These are phyloP conservation scores for Podaxis sp. DNA, from an alignment of 768 basidiomycete genomes.

Conservation along the genomic window DNA sequence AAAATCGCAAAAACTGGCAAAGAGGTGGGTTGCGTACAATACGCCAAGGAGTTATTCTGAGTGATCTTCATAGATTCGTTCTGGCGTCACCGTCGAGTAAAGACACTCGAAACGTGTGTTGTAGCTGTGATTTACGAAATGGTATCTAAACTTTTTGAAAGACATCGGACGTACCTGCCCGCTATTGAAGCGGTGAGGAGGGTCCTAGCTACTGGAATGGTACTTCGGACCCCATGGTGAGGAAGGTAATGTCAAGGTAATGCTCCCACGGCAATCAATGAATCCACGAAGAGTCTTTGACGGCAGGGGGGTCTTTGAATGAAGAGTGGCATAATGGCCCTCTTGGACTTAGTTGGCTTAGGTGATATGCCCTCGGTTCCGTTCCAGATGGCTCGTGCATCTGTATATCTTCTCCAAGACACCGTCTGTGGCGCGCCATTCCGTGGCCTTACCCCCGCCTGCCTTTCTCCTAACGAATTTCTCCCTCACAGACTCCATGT, in stretches of 20 bases:
- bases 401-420: not conserved
- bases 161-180: not conserved
- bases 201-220: not conserved
- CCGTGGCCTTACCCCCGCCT: not conserved
- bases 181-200: not conserved
- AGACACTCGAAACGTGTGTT: not conserved
- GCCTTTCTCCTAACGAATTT: not conserved
- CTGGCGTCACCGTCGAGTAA: conserved; percentile 46
- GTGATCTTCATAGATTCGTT: conserved; percentile 29
- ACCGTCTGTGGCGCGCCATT: not conserved
- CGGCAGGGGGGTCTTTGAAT: not conserved
- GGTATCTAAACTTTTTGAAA: not conserved
- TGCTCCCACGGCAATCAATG: not conserved
- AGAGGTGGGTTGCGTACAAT: conserved; percentile 49
- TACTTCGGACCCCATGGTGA: not conserved
- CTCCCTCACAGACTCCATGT: not conserved
- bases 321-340: not conserved
- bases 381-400: not conserved
- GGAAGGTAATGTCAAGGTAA: not conserved
- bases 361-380: not conserved
- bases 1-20: conserved; percentile 93
- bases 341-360: not conserved
- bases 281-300: not conserved
- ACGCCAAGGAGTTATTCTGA: not conserved
- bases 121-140: not conserved